Percentiles rank a stretch among this genome's conserved stretches.
These are phyloP conservation scores for Fusarium sp. DNA, from an alignment of 2,329 filamentous ascomycete genomes.

Conservation along the genomic window DNA sequence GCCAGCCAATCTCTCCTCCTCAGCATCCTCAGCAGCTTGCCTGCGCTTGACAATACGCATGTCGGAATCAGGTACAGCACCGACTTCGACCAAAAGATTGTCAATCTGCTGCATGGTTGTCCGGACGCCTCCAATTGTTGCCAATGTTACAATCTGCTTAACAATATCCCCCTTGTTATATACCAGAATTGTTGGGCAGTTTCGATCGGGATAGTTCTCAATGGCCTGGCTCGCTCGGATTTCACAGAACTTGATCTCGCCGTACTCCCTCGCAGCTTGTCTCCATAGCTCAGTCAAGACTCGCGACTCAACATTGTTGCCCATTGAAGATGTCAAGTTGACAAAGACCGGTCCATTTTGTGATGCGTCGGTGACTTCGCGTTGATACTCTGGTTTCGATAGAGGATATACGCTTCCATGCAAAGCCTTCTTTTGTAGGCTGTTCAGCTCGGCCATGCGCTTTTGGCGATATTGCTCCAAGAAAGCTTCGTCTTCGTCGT, in stretches of 20 bases:
- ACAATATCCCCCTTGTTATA: conserved; percentile 94
- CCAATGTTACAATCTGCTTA: conserved; percentile 89
- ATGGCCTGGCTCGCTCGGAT: conserved; percentile 93
- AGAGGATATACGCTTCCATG: conserved; percentile 93
- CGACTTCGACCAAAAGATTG: conserved; percentile 80
- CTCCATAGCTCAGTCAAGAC: conserved; percentile 87
- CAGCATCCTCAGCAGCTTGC: conserved; percentile 67
- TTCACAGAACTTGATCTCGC: conserved; percentile 97
- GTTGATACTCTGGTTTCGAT: conserved; percentile 91
- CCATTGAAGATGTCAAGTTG: conserved; percentile 79
- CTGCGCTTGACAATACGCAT: conserved; percentile 75
- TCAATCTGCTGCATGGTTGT: conserved; percentile 81
- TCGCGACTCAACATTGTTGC: conserved; percentile 85
- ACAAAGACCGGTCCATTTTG: conserved; percentile 75
- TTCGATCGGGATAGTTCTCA: conserved; percentile 93
- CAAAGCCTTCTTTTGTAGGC: conserved; percentile 77
- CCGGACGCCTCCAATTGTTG: conserved; percentile 76
- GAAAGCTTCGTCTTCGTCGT: conserved; percentile 94
- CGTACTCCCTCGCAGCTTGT: conserved; percentile 83
- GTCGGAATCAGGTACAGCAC: conserved; percentile 81
- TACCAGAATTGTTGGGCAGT: conserved; percentile 91
- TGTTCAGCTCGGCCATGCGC: conserved; percentile 82
- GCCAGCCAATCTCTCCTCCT: conserved; percentile 62
- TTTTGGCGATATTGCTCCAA: conserved; percentile 88
- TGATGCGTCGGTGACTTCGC: conserved; percentile 92